phyloP scores from a whole-genome alignment of 805 yeast species.

The Maudiozyma barnettii region DNA sequence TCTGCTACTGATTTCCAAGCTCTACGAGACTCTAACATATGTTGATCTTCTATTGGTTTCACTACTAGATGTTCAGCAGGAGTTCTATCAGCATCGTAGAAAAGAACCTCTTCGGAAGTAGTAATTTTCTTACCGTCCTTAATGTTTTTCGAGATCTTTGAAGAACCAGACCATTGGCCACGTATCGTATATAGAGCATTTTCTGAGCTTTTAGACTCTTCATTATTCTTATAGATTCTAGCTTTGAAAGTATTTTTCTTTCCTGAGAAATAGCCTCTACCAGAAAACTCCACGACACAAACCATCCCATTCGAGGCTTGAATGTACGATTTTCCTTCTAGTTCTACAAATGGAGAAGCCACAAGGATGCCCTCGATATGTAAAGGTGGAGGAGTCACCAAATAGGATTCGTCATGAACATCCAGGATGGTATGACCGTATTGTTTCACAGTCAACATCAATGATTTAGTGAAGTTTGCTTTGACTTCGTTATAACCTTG shows the following conservation, averaged over 20 bases:
- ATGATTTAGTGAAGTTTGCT: constrained; percentile 69
- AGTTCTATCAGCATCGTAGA: constrained; percentile 53
- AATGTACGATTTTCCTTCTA: constrained; percentile 78
- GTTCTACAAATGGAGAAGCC: constrained; percentile 90
- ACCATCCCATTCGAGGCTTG: constrained; percentile 73
- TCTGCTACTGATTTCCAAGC: constrained; percentile 93
- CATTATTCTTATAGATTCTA: constrained; percentile 43
- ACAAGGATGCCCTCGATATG: constrained; percentile 90
- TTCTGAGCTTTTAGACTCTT: constrained; percentile 42
- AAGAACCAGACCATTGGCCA: constrained; percentile 90
- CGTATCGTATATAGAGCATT: constrained; percentile 69
- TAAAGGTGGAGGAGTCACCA: constrained; percentile 91
- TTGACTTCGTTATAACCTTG: constrained; percentile 88
- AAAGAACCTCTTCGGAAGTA: constrained; percentile 27
- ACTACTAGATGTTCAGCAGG: constrained; percentile 55
- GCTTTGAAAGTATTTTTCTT: constrained; percentile 91
- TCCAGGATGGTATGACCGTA: constrained; percentile 80
- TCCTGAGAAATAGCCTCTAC: constrained; percentile 92
- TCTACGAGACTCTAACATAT: constrained; percentile 71
- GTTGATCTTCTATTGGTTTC: constrained; percentile 76
- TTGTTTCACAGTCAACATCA: constrained; percentile 78
- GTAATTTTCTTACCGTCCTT: constrained; percentile 3
- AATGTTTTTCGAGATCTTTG: constrained; percentile 53
- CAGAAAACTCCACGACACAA: constrained; percentile 72
- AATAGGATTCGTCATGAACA: constrained; percentile 56